Evolutionary conservation across 2,329 filamentous ascomycete genomes (phyloP), one percentile per base, ranked within the genome.

Genomic region (Helminthosporium solani): DNA sequence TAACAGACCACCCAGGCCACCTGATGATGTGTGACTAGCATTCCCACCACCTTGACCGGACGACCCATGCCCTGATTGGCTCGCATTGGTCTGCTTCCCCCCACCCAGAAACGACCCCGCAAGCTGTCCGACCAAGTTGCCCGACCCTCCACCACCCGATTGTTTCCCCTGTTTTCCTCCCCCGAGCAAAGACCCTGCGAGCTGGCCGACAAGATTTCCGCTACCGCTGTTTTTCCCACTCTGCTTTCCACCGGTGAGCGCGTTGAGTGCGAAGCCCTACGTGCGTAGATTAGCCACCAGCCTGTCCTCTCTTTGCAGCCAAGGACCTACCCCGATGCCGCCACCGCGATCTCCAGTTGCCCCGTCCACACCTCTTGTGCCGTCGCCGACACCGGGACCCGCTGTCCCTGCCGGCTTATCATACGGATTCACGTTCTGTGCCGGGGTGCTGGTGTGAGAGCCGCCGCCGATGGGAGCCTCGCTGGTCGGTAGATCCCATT

Each of bases 401-500:
- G 63, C 50, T 47, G 58, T 35, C 40, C 58, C 7, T 79, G 68
- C 49, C 79, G 67, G 68, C 42, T 56, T 72, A 47, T 82, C 81
- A 68, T 85, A 87, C 4, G 84, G 84, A 58, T 86, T 83, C 16
- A 85, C 81, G 49, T 66, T 59, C 34, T 67, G 63, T 21, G 63
- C 64, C 21, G 70, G 62, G 51, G 72, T 57, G 67, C 72, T 42
- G 68, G 74, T 46, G 76, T 77, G 50, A 73, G 78, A 36, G 80
- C 84, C 30, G 80, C 84, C 61, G 74, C 61, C 82, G 51, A 83
- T 81, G 18, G 80, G 82, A 7, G 80, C 84, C 40, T 84, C 77
- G 47, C 82, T 75, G 12, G 82, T 87, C 25, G 85, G 85, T 25
- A 80, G 78, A n/a, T 88, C 85, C 85, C 86, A 88, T 70, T 88